Percentiles rank a stretch among this genome's conserved stretches.
phyloP scores from a whole-genome alignment of 768 basidiomycete genomes.

The Wakefieldia striispora region DNA sequence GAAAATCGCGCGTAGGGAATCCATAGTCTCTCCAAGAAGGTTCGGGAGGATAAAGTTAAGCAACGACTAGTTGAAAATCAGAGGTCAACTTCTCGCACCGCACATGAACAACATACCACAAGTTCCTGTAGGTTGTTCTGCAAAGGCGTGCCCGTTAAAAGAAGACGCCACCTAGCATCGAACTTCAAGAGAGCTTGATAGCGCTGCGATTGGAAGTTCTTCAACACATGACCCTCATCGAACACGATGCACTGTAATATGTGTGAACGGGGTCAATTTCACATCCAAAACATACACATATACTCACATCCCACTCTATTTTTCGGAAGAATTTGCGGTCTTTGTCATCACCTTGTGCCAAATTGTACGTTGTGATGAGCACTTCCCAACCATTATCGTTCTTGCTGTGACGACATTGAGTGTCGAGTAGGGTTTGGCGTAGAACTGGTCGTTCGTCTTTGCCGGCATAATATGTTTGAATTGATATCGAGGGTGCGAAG shows the following conservation, averaged over 20 bases:
- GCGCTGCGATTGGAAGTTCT: conserved; percentile 97
- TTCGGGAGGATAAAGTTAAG: conserved; percentile 97
- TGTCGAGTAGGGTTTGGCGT: conserved; percentile 68
- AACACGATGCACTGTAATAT: conserved; percentile 78
- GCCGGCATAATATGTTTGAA: conserved; percentile 91
- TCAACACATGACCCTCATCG: conserved; percentile 96
- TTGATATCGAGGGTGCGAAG: conserved; percentile 82
- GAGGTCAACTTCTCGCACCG: conserved; percentile 4
- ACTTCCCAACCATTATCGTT: conserved; percentile 80
- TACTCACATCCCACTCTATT: conserved; percentile 87
- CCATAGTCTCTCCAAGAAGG: conserved; percentile 76
- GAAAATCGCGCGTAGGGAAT: conserved; percentile 89
- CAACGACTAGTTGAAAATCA: conserved; percentile 61
- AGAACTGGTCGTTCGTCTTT: conserved; percentile 81
- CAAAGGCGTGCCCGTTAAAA: conserved; percentile 93
- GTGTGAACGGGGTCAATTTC: background rate
- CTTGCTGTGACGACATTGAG: conserved; percentile 45
- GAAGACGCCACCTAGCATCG: conserved; percentile 82
- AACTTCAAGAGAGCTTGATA: conserved; percentile 87
- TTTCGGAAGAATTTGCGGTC: conserved; percentile 93
- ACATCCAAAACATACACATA: background rate
- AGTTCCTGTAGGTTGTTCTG: conserved; percentile 91
- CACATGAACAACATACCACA: conserved; percentile 52
- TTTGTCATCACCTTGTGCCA: conserved; percentile 82
- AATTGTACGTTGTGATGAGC: conserved; percentile 92